A percentile compares a stretch with the other conserved stretches of the same genome.
These are phyloP conservation scores for Mimosa pudica DNA, from an alignment of 306 rosid species.

Conservation along the genomic window DNA sequence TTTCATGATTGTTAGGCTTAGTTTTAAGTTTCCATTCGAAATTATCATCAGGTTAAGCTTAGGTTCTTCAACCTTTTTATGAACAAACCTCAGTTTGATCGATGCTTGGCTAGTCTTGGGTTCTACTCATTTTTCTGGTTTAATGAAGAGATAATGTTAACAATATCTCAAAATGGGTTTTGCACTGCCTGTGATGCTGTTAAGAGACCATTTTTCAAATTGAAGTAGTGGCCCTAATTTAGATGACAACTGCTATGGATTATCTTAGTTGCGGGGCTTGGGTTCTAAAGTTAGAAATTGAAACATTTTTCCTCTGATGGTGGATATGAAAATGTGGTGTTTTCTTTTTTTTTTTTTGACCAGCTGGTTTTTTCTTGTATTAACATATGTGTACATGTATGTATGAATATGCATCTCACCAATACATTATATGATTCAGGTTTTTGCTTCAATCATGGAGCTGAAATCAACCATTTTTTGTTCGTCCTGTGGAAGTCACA, in stretches of 20 bases:
- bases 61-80: neutral
- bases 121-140: conserved; percentile 9
- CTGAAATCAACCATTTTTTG: conserved; percentile 31
- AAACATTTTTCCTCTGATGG: conserved; percentile 13
- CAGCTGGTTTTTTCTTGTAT: conserved; percentile 20
- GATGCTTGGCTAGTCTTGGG: conserved; percentile 1
- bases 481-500: conserved; percentile 13
- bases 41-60: neutral
- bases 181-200: neutral
- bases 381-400: neutral
- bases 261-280: conserved; percentile 16
- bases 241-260: conserved; percentile 13
- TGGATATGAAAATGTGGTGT: conserved; percentile 3
- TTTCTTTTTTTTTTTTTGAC: conserved; percentile 2
- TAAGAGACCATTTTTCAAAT: neutral
- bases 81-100: conserved; percentile 7
- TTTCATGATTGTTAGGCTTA: conserved; percentile 1
- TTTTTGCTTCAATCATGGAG: conserved; percentile 31
- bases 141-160: conserved; percentile 4
- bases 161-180: conserved; percentile 21
- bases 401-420: neutral
- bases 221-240: conserved; percentile 10
- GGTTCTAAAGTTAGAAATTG: conserved; percentile 8
- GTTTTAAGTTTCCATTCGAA: conserved; percentile 2
- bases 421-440: conserved; percentile 42